phyloP scores from a whole-genome alignment of 1,284 basidiomycete species.

The Moesziomyces sp. region DNA sequence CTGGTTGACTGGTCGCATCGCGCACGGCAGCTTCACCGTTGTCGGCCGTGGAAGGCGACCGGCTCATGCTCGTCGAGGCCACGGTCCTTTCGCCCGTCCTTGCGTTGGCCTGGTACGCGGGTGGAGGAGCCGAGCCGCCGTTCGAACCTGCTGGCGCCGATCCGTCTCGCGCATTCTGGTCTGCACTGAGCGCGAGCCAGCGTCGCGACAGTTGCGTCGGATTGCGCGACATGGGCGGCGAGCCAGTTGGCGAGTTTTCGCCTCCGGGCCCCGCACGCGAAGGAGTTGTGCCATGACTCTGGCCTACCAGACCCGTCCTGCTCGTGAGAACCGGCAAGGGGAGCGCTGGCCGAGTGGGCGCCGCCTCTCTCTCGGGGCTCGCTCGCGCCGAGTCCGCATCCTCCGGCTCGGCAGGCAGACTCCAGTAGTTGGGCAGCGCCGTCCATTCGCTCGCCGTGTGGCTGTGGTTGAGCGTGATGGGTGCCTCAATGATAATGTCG shows the following conservation, averaged over 20 bases:
- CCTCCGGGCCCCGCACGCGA: slow-evolving; percentile 6
- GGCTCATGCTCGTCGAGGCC: slow-evolving; percentile 25
- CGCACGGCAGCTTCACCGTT: neutral
- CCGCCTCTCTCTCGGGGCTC: slow-evolving; percentile 11
- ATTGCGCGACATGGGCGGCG: slow-evolving; percentile 25
- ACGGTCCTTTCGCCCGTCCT: slow-evolving; percentile 37
- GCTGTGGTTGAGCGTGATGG: slow-evolving; percentile 72
- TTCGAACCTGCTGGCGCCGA: neutral
- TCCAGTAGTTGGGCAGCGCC: slow-evolving; percentile 61
- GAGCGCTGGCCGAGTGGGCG: slow-evolving; percentile 19
- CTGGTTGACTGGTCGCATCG: slow-evolving; percentile 2
- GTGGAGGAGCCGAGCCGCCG: slow-evolving; percentile 22
- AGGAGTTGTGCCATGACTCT: slow-evolving; percentile 8
- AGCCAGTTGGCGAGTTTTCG: slow-evolving; percentile 8
- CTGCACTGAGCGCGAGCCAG: slow-evolving; percentile 51
- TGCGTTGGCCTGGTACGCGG: slow-evolving; percentile 40
- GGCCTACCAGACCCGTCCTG: slow-evolving; percentile 23
- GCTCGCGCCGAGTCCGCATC: slow-evolving; percentile 5
- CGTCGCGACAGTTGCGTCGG: slow-evolving; percentile 41
- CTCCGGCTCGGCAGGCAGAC: slow-evolving; percentile 33
- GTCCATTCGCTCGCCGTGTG: slow-evolving; percentile 64
- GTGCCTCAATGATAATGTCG: slow-evolving; percentile 89
- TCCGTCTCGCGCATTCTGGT: slow-evolving; percentile 20
- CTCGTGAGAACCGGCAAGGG: slow-evolving; percentile 31
- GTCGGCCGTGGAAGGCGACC: slow-evolving; percentile 8